Base-by-base conservation (phyloP, 768 basidiomycete species). In the Xerocomellus intermedius region DNA sequence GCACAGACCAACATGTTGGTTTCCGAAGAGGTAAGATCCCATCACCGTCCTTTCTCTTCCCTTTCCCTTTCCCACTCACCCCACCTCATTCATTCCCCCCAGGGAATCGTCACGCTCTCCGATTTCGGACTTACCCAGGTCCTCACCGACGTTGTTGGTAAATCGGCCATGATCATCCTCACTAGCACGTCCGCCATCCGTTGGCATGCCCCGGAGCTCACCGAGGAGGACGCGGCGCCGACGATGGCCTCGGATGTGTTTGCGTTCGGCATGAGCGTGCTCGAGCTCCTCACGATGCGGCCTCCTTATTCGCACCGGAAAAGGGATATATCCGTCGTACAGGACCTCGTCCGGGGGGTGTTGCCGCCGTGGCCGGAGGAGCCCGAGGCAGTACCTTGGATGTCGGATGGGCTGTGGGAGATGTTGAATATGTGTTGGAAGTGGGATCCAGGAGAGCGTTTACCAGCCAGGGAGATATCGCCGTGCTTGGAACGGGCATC, bases 101-200 rank as follows among this genome's bases (percentile, higher is more conserved):
- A 85, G 84, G 78, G 76, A 13, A 71, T 79, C 57, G 78, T 83
- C 24, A 73, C 79, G 32, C 80, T 86, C 14, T 82, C 80, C 56
- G 84, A 86, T 59, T 86, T 86, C 63, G 83, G 84, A 41, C 79
- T 85, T 71, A 80, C 84, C 17, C 83, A 82, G 62, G 72, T 84
- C 28, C 76, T 86, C 36, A 79, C 80, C 54, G 82, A 84, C 41
- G 75, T 85, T 28, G 79, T 82, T 1, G 82, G 81, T 52, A 78
- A 68, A 54, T 63, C 72, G 26, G 74, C 75, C 33, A 77, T 79
- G 26, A 64, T 71, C n/a, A 78, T 77, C 4, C 67, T 85, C 48
- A 80, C 81, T 1, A 62, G 46, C 32, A 74, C 75, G 5, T 75
- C 76, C 10, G 77, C 77, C 52, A 74, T 80, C 35, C 77, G 85